These are phyloP conservation scores for Solanum tarapatanum DNA, from an alignment of 257 asterid genomes.

Conservation along the genomic window DNA sequence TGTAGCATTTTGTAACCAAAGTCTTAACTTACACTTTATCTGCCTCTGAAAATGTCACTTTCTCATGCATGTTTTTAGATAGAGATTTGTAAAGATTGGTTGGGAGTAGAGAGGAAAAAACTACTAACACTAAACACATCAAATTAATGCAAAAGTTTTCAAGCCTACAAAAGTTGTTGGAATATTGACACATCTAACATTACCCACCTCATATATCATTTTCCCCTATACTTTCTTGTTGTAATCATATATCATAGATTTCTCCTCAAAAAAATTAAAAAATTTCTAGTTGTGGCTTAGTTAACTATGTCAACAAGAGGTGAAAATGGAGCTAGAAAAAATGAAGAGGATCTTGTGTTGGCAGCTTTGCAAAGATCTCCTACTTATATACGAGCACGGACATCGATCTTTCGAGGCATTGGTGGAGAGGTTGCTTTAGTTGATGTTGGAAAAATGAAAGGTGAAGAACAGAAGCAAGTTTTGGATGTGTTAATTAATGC, in stretches of 20 bases:
- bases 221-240: neutral
- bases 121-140: neutral
- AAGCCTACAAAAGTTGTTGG: slow-evolving; percentile 45
- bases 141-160: slow-evolving; percentile 11
- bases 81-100: neutral
- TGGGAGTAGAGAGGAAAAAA: neutral
- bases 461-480: slow-evolving; percentile 36
- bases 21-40: slow-evolving; percentile 10
- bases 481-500: slow-evolving; percentile 44
- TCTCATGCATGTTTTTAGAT: neutral
- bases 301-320: slow-evolving; percentile 10
- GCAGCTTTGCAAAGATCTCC: slow-evolving; percentile 69
- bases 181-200: slow-evolving; percentile 27
- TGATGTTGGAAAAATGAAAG: slow-evolving; percentile 38
- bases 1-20: neutral
- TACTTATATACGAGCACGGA: slow-evolving; percentile 49
- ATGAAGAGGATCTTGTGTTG: slow-evolving; percentile 53
- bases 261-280: neutral
- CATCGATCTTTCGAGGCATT: slow-evolving; percentile 31
- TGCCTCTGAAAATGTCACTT: neutral
- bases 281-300: neutral
- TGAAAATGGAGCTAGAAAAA: slow-evolving; percentile 16
- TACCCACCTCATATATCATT: neutral
- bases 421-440: slow-evolving; percentile 54
- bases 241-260: slow-evolving; percentile 15